These are phyloP conservation scores for Hymenoscyphus albidus DNA, from an alignment of 2,329 filamentous ascomycete species.

Conservation along the genomic window DNA sequence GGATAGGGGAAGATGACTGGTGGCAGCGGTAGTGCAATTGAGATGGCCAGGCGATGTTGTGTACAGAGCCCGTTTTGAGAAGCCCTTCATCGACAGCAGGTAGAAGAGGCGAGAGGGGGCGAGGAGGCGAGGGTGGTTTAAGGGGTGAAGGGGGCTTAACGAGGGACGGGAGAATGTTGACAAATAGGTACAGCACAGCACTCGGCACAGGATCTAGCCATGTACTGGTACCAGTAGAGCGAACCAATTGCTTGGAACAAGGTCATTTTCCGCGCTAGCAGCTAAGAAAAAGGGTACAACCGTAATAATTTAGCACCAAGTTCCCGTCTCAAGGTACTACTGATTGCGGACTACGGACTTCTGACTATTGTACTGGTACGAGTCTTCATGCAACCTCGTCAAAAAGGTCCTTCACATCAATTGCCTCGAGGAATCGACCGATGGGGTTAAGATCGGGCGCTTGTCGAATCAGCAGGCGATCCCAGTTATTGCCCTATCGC, in stretches of 20 bases:
- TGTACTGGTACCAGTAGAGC: too few relatives aligned
- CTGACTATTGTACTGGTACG: too few relatives aligned
- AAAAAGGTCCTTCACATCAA: neutral
- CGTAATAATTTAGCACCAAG: too few relatives aligned
- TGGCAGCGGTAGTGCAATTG: neutral
- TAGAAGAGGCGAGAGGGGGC: neutral
- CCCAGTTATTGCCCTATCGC: neutral
- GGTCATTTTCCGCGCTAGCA: too few relatives aligned
- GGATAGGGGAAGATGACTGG: neutral
- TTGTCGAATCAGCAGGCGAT: neutral
- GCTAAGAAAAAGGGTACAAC: too few relatives aligned
- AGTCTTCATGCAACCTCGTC: neutral
- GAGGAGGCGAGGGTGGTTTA: neutral
- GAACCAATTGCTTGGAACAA: too few relatives aligned
- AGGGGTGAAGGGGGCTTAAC: neutral
- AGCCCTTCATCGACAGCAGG: neutral
- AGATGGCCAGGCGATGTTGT: neutral
- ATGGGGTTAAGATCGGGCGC: neutral
- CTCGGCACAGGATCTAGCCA: too few relatives aligned
- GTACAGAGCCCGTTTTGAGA: neutral
- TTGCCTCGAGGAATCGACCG: neutral
- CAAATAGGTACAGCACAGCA: too few relatives aligned
- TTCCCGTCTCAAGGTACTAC: too few relatives aligned
- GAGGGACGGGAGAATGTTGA: neutral
- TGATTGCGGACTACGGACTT: too few relatives aligned